Evolutionary conservation across 2,329 filamentous ascomycete genomes (phyloP).

Genomic region (Didymella glomerata): DNA sequence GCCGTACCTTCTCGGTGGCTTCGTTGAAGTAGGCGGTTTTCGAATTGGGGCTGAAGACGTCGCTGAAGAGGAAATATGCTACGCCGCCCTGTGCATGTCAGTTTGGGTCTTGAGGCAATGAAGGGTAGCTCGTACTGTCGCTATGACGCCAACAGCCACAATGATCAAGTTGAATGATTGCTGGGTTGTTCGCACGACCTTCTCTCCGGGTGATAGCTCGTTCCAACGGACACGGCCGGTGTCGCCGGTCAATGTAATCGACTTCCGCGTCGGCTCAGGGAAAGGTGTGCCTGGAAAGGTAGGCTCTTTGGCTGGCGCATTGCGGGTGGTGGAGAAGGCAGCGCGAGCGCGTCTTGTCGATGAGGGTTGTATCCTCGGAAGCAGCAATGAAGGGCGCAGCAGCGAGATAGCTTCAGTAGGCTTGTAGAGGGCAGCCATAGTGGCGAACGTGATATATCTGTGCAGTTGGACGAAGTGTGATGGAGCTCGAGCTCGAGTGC

Average conservation of each 20-base stretch:
- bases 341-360: conserved; percentile 25
- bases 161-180: conserved; percentile 89
- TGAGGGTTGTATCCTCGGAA: conserved; percentile 32
- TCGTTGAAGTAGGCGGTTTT: conserved; percentile 89
- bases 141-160: conserved; percentile 74
- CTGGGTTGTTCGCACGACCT: conserved; percentile 84
- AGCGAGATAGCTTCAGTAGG: conserved; percentile 44
- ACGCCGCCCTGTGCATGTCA: conserved; percentile 70
- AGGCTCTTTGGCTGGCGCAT: conserved; percentile 39
- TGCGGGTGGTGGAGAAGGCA: conserved; percentile 39
- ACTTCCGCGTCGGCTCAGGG: conserved; percentile 65
- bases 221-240: conserved; percentile 83
- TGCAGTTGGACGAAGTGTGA: background rate
- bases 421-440: conserved; percentile 44
- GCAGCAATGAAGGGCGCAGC: conserved; percentile 37
- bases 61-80: conserved; percentile 53
- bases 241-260: conserved; percentile 86
- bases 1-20: conserved; percentile 79
- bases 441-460: background rate
- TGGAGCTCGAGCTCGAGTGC: conserved; percentile 18
- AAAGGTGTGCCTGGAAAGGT: conserved; percentile 34
- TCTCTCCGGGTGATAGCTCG: conserved; percentile 77
- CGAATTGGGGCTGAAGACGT: conserved; percentile 67
- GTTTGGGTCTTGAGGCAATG: background rate
- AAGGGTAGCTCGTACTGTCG: conserved; percentile 69